Evolutionary conservation across 768 basidiomycete genomes (phyloP).

Genomic region (Rhodotorula graminis): DNA sequence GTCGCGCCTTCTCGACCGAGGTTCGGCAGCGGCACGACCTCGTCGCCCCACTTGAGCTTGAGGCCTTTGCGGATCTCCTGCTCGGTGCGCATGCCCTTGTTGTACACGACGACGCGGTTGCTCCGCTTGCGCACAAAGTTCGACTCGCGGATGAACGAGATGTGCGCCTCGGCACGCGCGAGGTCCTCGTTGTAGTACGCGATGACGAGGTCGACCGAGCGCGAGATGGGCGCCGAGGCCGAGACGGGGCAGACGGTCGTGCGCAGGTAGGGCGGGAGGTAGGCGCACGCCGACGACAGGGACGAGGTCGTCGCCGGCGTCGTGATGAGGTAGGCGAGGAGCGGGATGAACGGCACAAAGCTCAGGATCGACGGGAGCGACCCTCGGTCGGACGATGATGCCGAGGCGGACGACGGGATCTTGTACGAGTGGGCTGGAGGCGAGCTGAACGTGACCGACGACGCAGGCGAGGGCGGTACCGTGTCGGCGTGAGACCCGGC

Average conservation of each 20-base stretch:
- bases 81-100: slow-evolving; percentile 38
- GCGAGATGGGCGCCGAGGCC: background rate
- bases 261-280: slow-evolving; percentile 20
- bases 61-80: slow-evolving; percentile 29
- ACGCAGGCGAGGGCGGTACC: background rate
- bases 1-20: slow-evolving; percentile 47
- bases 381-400: too few relatives aligned
- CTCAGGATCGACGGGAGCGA: slow-evolving; percentile 5
- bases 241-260: slow-evolving; percentile 19
- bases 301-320: slow-evolving; percentile 8
- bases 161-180: slow-evolving; percentile 29
- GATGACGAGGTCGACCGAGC: slow-evolving; percentile 40
- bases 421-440: background rate
- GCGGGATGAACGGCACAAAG: slow-evolving; percentile 29
- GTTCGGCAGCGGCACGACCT: slow-evolving; percentile 44
- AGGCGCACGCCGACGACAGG: slow-evolving; percentile 20
- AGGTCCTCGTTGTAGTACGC: slow-evolving; percentile 44
- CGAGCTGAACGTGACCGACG: background rate
- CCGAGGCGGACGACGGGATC: background rate
- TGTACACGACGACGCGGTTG: slow-evolving; percentile 42
- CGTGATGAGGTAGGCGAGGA: slow-evolving; percentile 15
- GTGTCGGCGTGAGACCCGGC: background rate
- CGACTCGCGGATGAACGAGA: slow-evolving; percentile 14
- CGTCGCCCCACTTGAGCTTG: slow-evolving; percentile 37
- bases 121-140: slow-evolving; percentile 2